Conservation (phyloP, 75 land plant genomes). For the Adiantum capillusveneris region DNA sequence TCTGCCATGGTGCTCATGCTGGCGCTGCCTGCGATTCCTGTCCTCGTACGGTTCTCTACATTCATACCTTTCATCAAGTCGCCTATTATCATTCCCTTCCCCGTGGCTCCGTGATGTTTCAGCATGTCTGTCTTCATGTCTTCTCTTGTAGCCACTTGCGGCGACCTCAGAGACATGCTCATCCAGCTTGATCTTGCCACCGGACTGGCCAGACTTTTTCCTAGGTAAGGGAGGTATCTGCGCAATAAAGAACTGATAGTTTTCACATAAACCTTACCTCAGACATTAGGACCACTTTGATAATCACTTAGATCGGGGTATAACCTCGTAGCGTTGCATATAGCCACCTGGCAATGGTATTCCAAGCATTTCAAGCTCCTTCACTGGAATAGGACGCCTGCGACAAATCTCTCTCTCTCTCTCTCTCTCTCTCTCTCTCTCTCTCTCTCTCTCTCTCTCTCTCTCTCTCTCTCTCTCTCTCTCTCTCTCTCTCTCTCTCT, state of each 20-base stretch:
- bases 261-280: neutral
- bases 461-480: no score
- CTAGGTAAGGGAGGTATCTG: slow-evolving; percentile 14
- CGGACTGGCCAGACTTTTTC: neutral
- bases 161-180: neutral
- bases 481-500: no score
- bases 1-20: neutral
- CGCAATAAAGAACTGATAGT: neutral
- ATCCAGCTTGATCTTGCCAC: neutral
- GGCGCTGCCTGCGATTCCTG: no score
- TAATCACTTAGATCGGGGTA: neutral
- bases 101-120: no score
- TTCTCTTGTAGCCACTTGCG: slow-evolving; percentile 1
- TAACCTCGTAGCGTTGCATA: slow-evolving; percentile 82
- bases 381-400: slow-evolving; percentile 81
- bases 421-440: no score
- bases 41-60: no score
- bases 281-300: neutral
- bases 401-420: neutral
- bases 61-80: no score
- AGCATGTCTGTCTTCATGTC: neutral
- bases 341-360: slow-evolving; percentile 87
- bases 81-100: no score
- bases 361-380: slow-evolving; percentile 82
- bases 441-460: no score